Evolutionary conservation across 768 basidiomycete genomes (phyloP).

Genomic region (Naganishia randhawae): DNA sequence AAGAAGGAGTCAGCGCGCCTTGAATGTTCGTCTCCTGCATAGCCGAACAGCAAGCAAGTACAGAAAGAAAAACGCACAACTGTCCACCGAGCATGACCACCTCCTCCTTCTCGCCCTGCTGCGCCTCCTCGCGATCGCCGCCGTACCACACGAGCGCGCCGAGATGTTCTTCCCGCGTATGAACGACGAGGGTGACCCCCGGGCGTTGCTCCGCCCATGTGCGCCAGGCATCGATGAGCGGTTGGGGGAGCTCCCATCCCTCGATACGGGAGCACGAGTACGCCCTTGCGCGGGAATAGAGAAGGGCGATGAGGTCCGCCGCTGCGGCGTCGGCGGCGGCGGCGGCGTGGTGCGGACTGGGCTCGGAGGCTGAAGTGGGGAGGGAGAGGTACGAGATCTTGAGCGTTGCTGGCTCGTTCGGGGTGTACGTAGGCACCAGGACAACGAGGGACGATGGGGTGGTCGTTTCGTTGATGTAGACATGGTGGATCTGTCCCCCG

Average conservation of each 20-base stretch:
- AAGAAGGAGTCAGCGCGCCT: too few relatives aligned
- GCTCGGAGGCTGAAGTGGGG: not conserved
- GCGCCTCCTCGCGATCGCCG: not conserved
- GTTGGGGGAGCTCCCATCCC: not conserved
- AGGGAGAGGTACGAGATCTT: not conserved
- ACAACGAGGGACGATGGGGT: not conserved
- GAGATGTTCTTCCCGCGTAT: not conserved
- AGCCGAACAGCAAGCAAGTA: not conserved
- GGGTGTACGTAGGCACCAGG: not conserved
- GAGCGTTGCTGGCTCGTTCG: not conserved
- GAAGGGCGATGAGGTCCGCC: not conserved
- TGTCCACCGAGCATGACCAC: conserved; percentile 1
- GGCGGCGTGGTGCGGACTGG: too few relatives aligned
- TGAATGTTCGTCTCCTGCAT: too few relatives aligned
- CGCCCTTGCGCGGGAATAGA: not conserved
- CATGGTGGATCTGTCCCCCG: not conserved
- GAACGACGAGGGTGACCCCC: not conserved
- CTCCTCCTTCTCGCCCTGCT: too few relatives aligned
- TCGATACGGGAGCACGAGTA: not conserved
- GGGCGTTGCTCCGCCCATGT: not conserved
- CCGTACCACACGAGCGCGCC: conserved; percentile 1
- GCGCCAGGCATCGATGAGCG: not conserved
- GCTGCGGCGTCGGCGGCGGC: too few relatives aligned
- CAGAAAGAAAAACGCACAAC: not conserved
- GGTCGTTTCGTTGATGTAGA: conserved; percentile 3